Evolutionary conservation across 495 filamentous ascomycete genomes (phyloP).

Genomic region (Lasiosphaeris hirsuta): DNA sequence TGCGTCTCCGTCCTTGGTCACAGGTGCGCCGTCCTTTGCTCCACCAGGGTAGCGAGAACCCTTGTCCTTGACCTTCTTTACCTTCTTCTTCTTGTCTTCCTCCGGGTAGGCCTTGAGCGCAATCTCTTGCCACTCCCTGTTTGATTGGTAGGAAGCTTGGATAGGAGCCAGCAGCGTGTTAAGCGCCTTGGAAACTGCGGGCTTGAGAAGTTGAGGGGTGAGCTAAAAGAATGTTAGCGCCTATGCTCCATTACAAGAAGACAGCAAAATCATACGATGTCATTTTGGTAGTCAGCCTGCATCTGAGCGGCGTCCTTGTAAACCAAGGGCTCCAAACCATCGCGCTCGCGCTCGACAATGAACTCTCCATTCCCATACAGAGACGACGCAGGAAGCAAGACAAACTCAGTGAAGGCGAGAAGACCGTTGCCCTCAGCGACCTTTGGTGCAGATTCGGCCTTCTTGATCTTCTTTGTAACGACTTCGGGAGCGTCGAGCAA

Average conservation of each 20-base stretch:
- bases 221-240: conserved; percentile 50
- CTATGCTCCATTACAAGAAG: background rate
- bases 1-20: background rate
- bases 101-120: conserved; percentile 80
- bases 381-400: conserved; percentile 68
- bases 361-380: conserved; percentile 53
- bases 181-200: conserved; percentile 67
- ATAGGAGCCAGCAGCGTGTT: conserved; percentile 72
- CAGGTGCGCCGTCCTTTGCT: conserved; percentile 3
- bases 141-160: conserved; percentile 62
- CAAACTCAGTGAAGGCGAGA: conserved; percentile 75
- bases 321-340: conserved; percentile 67
- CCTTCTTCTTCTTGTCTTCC: conserved; percentile 47
- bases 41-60: conserved; percentile 56
- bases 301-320: conserved; percentile 71
- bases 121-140: conserved; percentile 76
- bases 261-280: conserved; percentile 54
- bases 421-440: conserved; percentile 83
- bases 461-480: conserved; percentile 76
- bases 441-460: conserved; percentile 71
- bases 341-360: conserved; percentile 55
- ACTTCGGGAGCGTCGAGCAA: conserved; percentile 72
- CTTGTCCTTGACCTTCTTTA: conserved; percentile 79
- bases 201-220: conserved; percentile 80
- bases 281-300: conserved; percentile 73